Conservation (phyloP, 495 filamentous ascomycete genomes). For the Xylaria scruposa region DNA sequence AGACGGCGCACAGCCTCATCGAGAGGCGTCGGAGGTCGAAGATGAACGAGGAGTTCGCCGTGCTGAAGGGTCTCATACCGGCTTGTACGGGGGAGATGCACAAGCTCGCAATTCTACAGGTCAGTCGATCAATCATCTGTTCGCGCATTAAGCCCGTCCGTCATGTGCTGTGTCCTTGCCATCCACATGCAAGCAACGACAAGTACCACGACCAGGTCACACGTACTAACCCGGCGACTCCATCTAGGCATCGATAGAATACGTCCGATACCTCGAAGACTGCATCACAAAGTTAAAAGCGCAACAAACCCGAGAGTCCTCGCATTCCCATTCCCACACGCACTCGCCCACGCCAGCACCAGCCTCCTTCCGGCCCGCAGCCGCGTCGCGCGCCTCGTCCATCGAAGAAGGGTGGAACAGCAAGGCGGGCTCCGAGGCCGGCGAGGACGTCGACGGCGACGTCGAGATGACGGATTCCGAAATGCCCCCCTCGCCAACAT, state of each 20-base stretch:
- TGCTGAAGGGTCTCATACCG: slow-evolving; percentile 94
- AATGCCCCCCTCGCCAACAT: slow-evolving; percentile 40
- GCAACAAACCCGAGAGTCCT: slow-evolving; percentile 44
- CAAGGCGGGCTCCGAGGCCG: slow-evolving; percentile 24
- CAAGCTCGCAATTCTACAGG: slow-evolving; percentile 95
- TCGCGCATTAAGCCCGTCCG: neutral
- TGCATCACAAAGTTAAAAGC: slow-evolving; percentile 84
- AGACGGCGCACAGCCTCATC: slow-evolving; percentile 95
- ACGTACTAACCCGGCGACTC: neutral
- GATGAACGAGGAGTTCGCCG: slow-evolving; percentile 98
- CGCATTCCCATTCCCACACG: neutral
- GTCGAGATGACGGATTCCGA: slow-evolving; percentile 57
- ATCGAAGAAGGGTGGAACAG: neutral
- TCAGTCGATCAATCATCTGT: slow-evolving; percentile 42
- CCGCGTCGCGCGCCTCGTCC: neutral
- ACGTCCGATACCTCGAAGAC: slow-evolving; percentile 91
- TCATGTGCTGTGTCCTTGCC: neutral
- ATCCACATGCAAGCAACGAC: neutral
- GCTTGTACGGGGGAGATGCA: slow-evolving; percentile 95
- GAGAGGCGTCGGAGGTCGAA: slow-evolving; percentile 90
- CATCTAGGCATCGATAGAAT: slow-evolving; percentile 88
- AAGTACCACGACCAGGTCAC: neutral
- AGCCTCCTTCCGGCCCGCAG: neutral
- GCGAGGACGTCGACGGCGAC: slow-evolving; percentile 45
- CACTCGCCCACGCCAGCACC: neutral